A percentile compares a stretch with the other conserved stretches of the same genome.
phyloP scores from a whole-genome alignment of 805 yeast genomes.

The Nakazawaea sp. region DNA sequence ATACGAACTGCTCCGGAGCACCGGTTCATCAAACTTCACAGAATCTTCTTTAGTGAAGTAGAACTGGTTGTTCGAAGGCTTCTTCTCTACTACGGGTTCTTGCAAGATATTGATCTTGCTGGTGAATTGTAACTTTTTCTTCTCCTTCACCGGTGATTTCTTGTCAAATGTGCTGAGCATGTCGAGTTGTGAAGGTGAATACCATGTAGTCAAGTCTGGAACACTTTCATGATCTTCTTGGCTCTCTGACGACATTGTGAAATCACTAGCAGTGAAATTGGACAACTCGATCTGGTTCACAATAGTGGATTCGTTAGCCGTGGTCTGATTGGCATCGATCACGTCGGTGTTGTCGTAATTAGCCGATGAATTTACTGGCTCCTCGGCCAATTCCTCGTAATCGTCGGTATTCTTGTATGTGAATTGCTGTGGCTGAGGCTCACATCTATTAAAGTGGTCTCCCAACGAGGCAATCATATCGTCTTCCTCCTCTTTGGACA shows the following conservation, averaged over 20 bases:
- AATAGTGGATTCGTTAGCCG: no score
- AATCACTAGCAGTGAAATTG: conserved; percentile 6
- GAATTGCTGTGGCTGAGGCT: conserved; percentile 6
- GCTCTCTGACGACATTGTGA: conserved; percentile 9
- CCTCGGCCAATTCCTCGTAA: not conserved
- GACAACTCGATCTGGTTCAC: conserved; percentile 4
- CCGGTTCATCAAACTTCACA: conserved; percentile 10
- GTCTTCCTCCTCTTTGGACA: not conserved
- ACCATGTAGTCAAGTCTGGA: conserved; percentile 1
- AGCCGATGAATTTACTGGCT: not conserved
- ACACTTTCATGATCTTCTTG: conserved; percentile 1
- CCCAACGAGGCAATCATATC: not conserved
- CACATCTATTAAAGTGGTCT: conserved; percentile 1
- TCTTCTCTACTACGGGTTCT: not conserved
- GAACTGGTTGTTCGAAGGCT: not conserved
- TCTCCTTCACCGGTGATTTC: not conserved
- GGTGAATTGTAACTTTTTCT: not conserved
- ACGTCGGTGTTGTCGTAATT: not conserved
- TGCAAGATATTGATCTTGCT: conserved; percentile 5
- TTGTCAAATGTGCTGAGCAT: not conserved
- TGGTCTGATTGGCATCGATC: no score
- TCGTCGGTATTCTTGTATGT: conserved; percentile 6
- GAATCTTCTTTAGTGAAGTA: conserved; percentile 7
- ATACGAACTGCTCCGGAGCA: conserved; percentile 7
- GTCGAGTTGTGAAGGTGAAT: conserved; percentile 7